A percentile compares a stretch with the other conserved stretches of the same genome.
Evolutionary conservation across 805 yeast genomes (phyloP).

Genomic region (Yarrowia deformans): DNA sequence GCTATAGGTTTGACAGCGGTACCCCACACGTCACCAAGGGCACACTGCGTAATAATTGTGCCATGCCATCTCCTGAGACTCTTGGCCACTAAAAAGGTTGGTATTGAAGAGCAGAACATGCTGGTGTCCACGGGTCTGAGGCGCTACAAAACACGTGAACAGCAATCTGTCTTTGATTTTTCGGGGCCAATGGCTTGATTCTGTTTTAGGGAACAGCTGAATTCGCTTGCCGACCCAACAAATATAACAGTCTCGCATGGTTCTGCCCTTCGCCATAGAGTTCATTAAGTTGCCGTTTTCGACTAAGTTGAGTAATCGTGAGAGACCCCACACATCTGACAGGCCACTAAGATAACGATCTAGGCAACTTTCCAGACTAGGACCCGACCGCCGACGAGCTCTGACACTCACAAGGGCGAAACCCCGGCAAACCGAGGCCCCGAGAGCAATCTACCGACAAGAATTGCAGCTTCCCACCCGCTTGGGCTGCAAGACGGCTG

Average conservation of each 20-base stretch:
- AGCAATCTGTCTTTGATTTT: neutral
- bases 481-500: neutral
- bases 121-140: neutral
- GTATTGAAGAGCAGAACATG: neutral
- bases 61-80: neutral
- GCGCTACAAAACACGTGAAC: too few species aligned
- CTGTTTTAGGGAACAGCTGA: neutral
- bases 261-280: neutral
- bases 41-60: neutral
- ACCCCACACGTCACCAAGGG: neutral
- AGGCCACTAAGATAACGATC: constrained; percentile 15
- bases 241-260: neutral
- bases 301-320: constrained; percentile 10
- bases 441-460: neutral
- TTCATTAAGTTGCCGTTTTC: constrained; percentile 11
- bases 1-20: too few species aligned
- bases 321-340: constrained; percentile 29
- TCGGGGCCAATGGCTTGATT: neutral
- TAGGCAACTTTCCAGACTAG: constrained; percentile 10
- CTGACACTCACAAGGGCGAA: constrained; percentile 1
- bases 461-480: neutral
- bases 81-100: constrained; percentile 3
- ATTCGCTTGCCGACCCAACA: neutral
- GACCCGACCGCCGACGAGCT: constrained; percentile 25
- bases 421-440: neutral